phyloP scores from a whole-genome alignment of 176 grass and related monocot genomes.

The Musa troglodytarum region DNA sequence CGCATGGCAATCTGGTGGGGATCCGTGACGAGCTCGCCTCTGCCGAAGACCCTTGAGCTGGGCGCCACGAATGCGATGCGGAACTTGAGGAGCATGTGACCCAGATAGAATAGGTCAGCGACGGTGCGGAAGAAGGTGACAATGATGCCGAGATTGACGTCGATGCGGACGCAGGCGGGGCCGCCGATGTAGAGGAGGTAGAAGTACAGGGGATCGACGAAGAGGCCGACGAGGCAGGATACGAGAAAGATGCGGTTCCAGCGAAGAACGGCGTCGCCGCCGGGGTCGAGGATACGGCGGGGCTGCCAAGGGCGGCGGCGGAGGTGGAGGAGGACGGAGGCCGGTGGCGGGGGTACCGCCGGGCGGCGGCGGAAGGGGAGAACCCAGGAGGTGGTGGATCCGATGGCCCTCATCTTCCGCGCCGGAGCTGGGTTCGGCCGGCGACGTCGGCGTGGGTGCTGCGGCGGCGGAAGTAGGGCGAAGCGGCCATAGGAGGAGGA shows the following conservation, averaged over 20 bases:
- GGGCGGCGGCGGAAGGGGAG: neutral
- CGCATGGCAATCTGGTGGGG: constrained; percentile 73
- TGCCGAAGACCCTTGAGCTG: constrained; percentile 63
- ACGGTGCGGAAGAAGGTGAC: constrained; percentile 55
- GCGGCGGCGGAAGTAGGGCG: neutral
- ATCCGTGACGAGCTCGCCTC: constrained; percentile 75
- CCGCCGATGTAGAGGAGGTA: constrained; percentile 59
- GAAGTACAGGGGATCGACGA: constrained; percentile 87
- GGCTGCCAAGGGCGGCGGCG: constrained; percentile 44
- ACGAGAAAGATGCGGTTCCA: constrained; percentile 86
- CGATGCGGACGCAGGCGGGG: constrained; percentile 44
- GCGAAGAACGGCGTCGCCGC: constrained; percentile 54
- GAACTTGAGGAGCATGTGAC: constrained; percentile 78
- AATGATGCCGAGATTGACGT: constrained; percentile 34
- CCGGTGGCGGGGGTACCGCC: neutral
- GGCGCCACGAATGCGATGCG: constrained; percentile 73
- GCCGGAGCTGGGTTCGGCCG: neutral
- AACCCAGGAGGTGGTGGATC: neutral
- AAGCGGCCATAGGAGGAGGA: neutral
- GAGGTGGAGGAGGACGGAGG: neutral
- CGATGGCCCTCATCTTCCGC: neutral
- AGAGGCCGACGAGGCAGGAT: constrained; percentile 64
- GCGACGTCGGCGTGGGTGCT: neutral
- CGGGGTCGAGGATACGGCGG: constrained; percentile 78
- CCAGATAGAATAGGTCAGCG: constrained; percentile 75